Conservation (phyloP, 2,329 filamentous ascomycete genomes). For the Xylaria sp. region DNA sequence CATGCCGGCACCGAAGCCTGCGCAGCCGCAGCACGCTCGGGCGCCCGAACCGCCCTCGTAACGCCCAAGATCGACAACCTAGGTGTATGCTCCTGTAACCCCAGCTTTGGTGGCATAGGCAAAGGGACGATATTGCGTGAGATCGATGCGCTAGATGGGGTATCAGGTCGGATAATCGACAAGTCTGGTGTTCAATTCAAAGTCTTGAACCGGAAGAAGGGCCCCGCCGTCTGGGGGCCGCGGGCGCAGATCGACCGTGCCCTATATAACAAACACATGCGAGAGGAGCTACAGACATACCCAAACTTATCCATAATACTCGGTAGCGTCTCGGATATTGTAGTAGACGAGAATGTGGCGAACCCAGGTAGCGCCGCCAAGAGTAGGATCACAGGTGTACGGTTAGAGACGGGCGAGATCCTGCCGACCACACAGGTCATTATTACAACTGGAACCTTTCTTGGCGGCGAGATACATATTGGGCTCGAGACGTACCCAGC, state of each 20-base stretch:
- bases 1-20: constrained; percentile 96
- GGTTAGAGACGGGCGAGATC: constrained; percentile 87
- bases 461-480: constrained; percentile 96
- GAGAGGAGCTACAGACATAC: constrained; percentile 82
- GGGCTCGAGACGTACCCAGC: constrained; percentile 86
- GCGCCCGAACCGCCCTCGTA: constrained; percentile 87
- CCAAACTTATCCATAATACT: constrained; percentile 82
- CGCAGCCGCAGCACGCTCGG: constrained; percentile 87
- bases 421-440: constrained; percentile 84
- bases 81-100: constrained; percentile 45
- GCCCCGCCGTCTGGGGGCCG: constrained; percentile 96
- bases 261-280: constrained; percentile 92
- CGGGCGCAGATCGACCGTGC: constrained; percentile 93
- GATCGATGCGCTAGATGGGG: constrained; percentile 91
- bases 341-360: constrained; percentile 69
- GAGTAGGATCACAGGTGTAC: constrained; percentile 83
- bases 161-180: constrained; percentile 89
- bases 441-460: constrained; percentile 95
- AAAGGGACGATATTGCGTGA: constrained; percentile 97
- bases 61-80: constrained; percentile 70
- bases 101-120: constrained; percentile 91
- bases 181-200: constrained; percentile 96
- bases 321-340: constrained; percentile 92
- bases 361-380: constrained; percentile 60
- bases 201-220: constrained; percentile 87